Evolutionary conservation across 768 basidiomycete genomes (phyloP), one percentile per base, ranked within the genome.

Genomic region (Dacryopinax spathularia): DNA sequence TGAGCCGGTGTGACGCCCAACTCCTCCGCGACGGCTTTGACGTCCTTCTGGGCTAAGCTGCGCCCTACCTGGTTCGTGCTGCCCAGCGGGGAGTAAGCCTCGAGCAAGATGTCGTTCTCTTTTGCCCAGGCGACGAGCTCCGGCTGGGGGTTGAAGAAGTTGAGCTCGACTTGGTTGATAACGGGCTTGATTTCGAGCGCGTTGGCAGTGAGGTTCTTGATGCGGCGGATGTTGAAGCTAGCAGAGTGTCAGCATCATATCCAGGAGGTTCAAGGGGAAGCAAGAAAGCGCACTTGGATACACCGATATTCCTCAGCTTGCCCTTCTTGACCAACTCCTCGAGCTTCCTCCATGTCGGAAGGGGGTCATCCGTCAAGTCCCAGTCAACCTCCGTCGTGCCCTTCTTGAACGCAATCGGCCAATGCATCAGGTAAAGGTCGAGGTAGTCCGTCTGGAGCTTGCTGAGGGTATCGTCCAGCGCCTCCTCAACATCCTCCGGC

Each of bases 401-500:
- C 64, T 84, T 81, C 67, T 82, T 82, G 68, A 83, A 80, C 29
- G 85, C 86, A n/a, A 87, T 73, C 0, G 85, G 86, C 87, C 87
- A 91, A 70, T 89, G 88, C 65, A 90, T 87, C 60, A 92, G 75
- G 70, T 90, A 91, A 59, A 91, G 72, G 71, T 91, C 89, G 60
- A 92, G 78, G 72, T 90, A 89, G 39, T 85, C 80, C 0, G 82
- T 84, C 1, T 81, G 80, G 1, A 89, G 80, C 66, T 77, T 80
- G 9, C 73, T 66, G 7, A 88, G 77, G 0, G 86, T 83, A 64
- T 88, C 84, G 67, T 89, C 84, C 9, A 90, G 77, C 12, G 78
- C 78, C 0, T 79, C 68, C 69, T 88, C 87, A 31, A 90, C 79
- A 68, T 88, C 84, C 64, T 85, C 82, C 0, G 89, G 88, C 2